Evolutionary conservation across 257 asterid species (phyloP), one percentile per base, ranked within the genome.

Genomic region (Leptodermis oblonga): DNA sequence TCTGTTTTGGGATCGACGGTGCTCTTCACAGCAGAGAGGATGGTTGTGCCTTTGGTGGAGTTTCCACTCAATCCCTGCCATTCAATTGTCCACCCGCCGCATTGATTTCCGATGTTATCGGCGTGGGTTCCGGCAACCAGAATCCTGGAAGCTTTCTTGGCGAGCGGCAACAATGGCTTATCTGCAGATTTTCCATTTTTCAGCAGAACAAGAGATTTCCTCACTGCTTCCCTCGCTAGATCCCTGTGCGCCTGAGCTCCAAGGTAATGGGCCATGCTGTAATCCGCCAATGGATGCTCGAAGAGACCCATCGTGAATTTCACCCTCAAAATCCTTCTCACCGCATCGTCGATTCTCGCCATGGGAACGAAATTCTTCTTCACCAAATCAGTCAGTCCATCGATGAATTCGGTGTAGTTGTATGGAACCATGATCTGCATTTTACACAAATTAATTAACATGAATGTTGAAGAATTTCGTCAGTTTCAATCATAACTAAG

Each of bases 341-440:
- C 96, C 22, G 96, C 94, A 78, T 89, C 96, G 8, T 89, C 82
- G 53, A 87, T 89, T 67, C 94, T 86, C 70, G 78, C 76, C 72
- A 87, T 81, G 37, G 85, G 73, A 39, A 89, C 46, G 66, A 82
- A 74, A 0, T 84, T 84, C 20, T 73, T 67, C 20, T 82, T 79
- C 71, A 87, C 92, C 82, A 87, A 64, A 13, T 23, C 48, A 17
- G 89, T 83, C 22, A 87, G 80, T 7, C 85, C 94, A 39, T 81
- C 68, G 15, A 90, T 86, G 82, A 86, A 87, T 28, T 86, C 88
- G 28, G 82, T 75, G 73, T 82, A 85, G 41, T 84, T 75, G 72
- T 67, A 74, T 30, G 96, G 95, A 51, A 89, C 76, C 96, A 87
- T 89, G 68, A 88, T 78, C 93, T 86, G 90, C 76, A 81, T 26